Percentiles rank a stretch among this genome's conserved stretches.
These are phyloP conservation scores for Candida morakotiae DNA, from an alignment of 805 yeast genomes.

Conservation along the genomic window DNA sequence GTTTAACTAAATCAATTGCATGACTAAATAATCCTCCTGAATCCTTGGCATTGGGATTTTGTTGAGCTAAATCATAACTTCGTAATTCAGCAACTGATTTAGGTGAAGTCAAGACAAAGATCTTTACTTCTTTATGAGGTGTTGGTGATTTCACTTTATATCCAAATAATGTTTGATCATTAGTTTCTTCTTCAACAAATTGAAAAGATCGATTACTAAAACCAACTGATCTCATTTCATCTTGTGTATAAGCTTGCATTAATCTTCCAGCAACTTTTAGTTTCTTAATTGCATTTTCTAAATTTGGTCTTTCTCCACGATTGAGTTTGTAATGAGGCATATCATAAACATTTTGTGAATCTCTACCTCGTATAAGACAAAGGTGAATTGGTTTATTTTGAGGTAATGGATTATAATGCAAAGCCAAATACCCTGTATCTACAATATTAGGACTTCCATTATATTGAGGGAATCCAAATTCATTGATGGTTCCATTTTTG, in stretches of 20 bases:
- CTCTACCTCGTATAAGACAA: conserved; percentile 71
- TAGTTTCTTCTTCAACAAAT: conserved; percentile 54
- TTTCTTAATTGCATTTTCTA: conserved; percentile 70
- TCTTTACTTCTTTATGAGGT: conserved; percentile 56
- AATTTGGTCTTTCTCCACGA: conserved; percentile 56
- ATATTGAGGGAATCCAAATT: conserved; percentile 22
- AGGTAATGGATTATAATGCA: conserved; percentile 43
- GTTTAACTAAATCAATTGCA: conserved; percentile 68
- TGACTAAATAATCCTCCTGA: conserved; percentile 75
- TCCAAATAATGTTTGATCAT: conserved; percentile 29
- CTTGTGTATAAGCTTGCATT: conserved; percentile 89
- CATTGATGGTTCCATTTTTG: conserved; percentile 31
- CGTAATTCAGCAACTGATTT: conserved; percentile 68
- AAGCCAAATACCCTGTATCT: conserved; percentile 21
- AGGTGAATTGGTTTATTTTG: conserved; percentile 78
- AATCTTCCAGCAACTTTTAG: conserved; percentile 78
- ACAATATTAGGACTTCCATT: conserved; percentile 13
- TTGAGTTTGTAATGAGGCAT: conserved; percentile 49
- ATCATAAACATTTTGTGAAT: conserved; percentile 69
- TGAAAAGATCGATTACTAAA: conserved; percentile 76
- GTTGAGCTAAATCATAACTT: conserved; percentile 83
- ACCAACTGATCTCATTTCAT: conserved; percentile 77
- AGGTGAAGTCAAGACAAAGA: conserved; percentile 72
- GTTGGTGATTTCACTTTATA: conserved; percentile 47
- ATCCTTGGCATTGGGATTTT: conserved; percentile 66